Evolutionary conservation across 768 basidiomycete genomes (phyloP).

Genomic region (Panaeolus papilionaceus): DNA sequence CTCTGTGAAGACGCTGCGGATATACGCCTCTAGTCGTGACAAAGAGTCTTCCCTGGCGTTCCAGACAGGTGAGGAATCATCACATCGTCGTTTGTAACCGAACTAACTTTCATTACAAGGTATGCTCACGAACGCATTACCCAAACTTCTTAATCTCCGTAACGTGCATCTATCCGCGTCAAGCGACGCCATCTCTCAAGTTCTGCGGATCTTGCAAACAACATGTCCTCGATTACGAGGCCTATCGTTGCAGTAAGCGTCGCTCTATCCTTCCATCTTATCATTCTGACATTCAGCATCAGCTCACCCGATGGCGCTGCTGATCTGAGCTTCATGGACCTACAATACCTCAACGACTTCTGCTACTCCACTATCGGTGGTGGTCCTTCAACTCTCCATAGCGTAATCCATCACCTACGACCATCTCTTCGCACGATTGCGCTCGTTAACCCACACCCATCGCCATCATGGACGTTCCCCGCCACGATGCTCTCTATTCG

Average conservation of each 20-base stretch:
- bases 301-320: constrained; percentile 51
- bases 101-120: constrained; percentile 40
- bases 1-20: constrained; percentile 60
- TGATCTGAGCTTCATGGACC: constrained; percentile 53
- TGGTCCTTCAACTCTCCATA: constrained; percentile 42
- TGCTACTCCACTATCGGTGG: constrained; percentile 56
- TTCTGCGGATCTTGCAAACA: constrained; percentile 59
- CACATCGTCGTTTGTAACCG: neutral
- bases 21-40: constrained; percentile 59
- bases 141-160: constrained; percentile 63
- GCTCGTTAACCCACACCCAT: constrained; percentile 58
- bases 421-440: constrained; percentile 58
- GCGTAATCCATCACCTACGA: constrained; percentile 60
- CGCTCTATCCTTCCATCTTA: neutral
- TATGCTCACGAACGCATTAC: constrained; percentile 73
- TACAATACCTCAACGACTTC: constrained; percentile 65
- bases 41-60: constrained; percentile 61
- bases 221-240: constrained; percentile 58
- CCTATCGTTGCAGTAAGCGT: constrained; percentile 58
- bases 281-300: constrained; percentile 9
- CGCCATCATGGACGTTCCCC: constrained; percentile 62
- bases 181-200: constrained; percentile 55
- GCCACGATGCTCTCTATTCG: constrained; percentile 57
- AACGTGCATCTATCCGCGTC: constrained; percentile 68
- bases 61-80: constrained; percentile 57